Evolutionary conservation across 495 filamentous ascomycete genomes (phyloP).

Genomic region (Hypoxylon trugodes): DNA sequence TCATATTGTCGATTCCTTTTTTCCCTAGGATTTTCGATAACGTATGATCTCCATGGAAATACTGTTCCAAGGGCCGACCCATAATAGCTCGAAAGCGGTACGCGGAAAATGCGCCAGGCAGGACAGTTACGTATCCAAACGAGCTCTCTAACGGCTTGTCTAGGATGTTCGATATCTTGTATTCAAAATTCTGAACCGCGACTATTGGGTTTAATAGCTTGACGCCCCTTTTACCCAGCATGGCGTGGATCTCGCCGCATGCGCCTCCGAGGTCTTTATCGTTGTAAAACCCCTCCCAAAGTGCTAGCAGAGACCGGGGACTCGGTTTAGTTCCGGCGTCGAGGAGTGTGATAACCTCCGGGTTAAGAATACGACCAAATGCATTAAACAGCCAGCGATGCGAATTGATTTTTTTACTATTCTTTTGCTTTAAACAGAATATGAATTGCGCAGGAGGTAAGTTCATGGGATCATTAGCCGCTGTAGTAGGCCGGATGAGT

Average conservation of each 20-base stretch:
- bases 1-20: constrained; percentile 99
- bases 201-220: constrained; percentile 95
- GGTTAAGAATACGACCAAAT: constrained; percentile 95
- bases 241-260: constrained; percentile 98
- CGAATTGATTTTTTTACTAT: constrained; percentile 99
- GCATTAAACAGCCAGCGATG: constrained; percentile 98
- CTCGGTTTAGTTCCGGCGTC: constrained; percentile 98
- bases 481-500: constrained; percentile 91
- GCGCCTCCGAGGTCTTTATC: constrained; percentile 98
- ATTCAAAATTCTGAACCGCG: constrained; percentile 98
- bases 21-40: constrained; percentile 92
- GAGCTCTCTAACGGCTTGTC: constrained; percentile 97
- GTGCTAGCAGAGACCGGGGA: constrained; percentile 85
- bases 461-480: constrained; percentile 81
- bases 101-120: constrained; percentile 98
- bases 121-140: constrained; percentile 96
- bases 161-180: constrained; percentile 99
- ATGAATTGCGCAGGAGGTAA: constrained; percentile 98
- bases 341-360: constrained; percentile 93
- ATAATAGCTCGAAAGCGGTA: constrained; percentile 98
- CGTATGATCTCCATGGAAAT: constrained; percentile 99
- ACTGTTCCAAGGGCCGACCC: constrained; percentile 95
- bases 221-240: constrained; percentile 91
- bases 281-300: constrained; percentile 99
- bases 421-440: constrained; percentile 98